phyloP scores from a whole-genome alignment of 2,329 filamentous ascomycete species.

The Fusarium poae region DNA sequence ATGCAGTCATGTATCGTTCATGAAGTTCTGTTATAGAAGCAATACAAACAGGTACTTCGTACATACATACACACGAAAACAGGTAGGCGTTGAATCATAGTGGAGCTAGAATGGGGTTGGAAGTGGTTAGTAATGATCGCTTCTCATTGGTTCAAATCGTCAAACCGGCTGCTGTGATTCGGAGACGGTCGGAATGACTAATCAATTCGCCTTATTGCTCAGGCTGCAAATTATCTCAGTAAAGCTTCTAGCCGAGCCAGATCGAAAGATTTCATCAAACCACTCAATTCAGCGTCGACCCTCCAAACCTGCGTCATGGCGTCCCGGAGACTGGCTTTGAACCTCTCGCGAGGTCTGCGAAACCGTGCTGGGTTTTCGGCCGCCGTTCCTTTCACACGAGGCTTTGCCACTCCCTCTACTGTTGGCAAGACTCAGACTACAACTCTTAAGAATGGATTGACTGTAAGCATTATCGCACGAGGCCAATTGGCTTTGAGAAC shows the following conservation, averaged over 20 bases:
- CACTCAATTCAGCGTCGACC: conserved; percentile 65
- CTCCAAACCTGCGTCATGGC: conserved; percentile 78
- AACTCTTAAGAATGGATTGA: conserved; percentile 97
- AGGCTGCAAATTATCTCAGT: conserved; percentile 60
- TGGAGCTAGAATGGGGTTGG: conserved; percentile 30
- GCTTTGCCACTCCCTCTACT: conserved; percentile 87
- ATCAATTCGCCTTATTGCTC: conserved; percentile 55
- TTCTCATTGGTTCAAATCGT: conserved; percentile 53
- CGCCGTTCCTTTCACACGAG: conserved; percentile 82
- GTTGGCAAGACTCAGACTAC: conserved; percentile 93
- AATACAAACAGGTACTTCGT: too few relatives aligned
- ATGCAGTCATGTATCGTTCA: conserved; percentile 14
- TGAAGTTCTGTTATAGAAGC: conserved; percentile 5
- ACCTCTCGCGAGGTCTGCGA: conserved; percentile 90
- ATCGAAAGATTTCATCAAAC: conserved; percentile 67
- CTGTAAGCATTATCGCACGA: conserved; percentile 68
- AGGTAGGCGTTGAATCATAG: conserved; percentile 27
- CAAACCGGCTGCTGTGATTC: conserved; percentile 49
- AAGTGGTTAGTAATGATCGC: conserved; percentile 51
- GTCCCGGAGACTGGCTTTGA: conserved; percentile 96
- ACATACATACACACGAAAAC: conserved; percentile 30
- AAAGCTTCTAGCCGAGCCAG: conserved; percentile 62
- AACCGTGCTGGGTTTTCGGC: conserved; percentile 86
- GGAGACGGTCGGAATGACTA: conserved; percentile 60
- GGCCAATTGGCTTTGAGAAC: conserved; percentile 56